These are phyloP conservation scores for Aspergillus japonicus DNA, from an alignment of 2,329 filamentous ascomycete genomes.

Conservation along the genomic window DNA sequence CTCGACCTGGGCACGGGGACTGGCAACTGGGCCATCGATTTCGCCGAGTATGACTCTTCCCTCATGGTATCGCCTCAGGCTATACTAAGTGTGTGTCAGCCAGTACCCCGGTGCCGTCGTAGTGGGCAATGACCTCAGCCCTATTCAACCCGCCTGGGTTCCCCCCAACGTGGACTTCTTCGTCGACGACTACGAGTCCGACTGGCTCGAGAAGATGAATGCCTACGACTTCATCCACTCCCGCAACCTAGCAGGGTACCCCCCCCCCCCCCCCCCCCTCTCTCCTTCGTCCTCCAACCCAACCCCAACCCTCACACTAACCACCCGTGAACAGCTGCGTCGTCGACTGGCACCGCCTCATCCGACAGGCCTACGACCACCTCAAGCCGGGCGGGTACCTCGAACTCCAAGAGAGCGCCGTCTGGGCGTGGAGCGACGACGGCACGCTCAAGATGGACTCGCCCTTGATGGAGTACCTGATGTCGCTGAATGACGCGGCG, in stretches of 20 bases:
- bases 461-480: conserved; percentile 11
- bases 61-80: neutral
- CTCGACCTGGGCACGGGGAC: conserved; percentile 16
- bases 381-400: conserved; percentile 33
- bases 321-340: conserved; percentile 12
- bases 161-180: conserved; percentile 33
- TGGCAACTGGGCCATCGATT: conserved; percentile 25
- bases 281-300: neutral
- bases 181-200: conserved; percentile 29
- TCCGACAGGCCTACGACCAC: conserved; percentile 15
- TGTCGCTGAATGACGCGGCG: conserved; percentile 5
- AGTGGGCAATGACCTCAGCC: conserved; percentile 49
- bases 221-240: conserved; percentile 34
- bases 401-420: conserved; percentile 25
- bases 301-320: neutral
- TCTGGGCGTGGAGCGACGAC: conserved; percentile 27
- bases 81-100: neutral
- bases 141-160: conserved; percentile 48
- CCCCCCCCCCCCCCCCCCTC: too few relatives aligned
- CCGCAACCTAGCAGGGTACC: conserved; percentile 21
- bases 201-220: conserved; percentile 24
- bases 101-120: conserved; percentile 33
- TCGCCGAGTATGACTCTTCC: conserved; percentile 36
- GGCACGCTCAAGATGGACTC: conserved; percentile 23
- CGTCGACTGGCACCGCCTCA: conserved; percentile 10